These are phyloP conservation scores for Cenchrus fungigraminus DNA, from an alignment of 176 grass and related monocot genomes.

Conservation along the genomic window DNA sequence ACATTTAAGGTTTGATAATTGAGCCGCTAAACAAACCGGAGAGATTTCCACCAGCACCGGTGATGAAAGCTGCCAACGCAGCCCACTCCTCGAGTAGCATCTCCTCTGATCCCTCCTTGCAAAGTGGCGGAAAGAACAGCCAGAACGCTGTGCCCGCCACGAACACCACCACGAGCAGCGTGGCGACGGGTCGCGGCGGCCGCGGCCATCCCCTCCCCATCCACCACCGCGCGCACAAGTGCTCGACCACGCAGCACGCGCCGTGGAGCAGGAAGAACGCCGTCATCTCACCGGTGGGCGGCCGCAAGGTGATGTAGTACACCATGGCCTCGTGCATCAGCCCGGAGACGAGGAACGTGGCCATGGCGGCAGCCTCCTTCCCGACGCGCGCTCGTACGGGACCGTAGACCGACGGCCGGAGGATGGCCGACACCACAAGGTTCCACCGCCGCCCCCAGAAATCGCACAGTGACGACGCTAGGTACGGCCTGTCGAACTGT, in stretches of 20 bases:
- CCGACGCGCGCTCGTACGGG: constrained; percentile 24
- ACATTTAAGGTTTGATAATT: too few species aligned
- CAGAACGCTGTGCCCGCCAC: constrained; percentile 35
- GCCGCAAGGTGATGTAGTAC: constrained; percentile 28
- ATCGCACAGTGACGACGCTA: neutral
- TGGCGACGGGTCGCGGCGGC: neutral
- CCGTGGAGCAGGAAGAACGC: constrained; percentile 63
- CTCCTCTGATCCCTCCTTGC: too few species aligned
- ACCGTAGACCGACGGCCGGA: constrained; percentile 42
- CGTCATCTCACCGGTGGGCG: constrained; percentile 37
- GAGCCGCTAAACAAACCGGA: too few species aligned
- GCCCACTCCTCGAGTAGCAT: too few species aligned
- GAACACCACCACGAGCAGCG: constrained; percentile 22
- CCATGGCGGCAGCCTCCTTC: neutral
- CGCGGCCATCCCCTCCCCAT: constrained; percentile 26
- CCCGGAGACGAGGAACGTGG: constrained; percentile 49
- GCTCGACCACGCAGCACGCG: constrained; percentile 42
- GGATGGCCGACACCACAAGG: constrained; percentile 14
- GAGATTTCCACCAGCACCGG: too few species aligned
- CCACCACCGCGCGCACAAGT: neutral
- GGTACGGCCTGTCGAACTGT: neutral
- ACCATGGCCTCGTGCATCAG: constrained; percentile 66
- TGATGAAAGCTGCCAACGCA: too few species aligned
- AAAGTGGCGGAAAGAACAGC: neutral
- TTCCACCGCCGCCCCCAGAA: neutral